These are phyloP conservation scores for Serendipita sp. DNA, from an alignment of 768 basidiomycete species.

Conservation along the genomic window DNA sequence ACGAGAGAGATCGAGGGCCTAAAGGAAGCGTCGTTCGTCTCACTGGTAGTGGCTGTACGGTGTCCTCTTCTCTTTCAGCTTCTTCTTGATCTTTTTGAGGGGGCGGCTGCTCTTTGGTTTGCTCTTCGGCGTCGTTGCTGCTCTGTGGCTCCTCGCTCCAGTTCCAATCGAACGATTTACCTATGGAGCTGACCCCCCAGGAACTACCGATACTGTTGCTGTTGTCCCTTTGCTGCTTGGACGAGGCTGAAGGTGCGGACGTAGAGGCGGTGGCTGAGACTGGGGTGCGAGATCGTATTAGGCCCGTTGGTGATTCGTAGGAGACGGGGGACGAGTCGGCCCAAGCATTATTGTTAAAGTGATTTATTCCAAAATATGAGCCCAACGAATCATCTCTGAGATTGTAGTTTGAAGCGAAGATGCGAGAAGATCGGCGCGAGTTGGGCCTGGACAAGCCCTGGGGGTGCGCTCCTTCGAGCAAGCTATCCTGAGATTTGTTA, in stretches of 20 bases:
- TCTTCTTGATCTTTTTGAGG: constrained; percentile 7
- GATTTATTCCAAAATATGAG: constrained; percentile 3
- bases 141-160: constrained; percentile 23
- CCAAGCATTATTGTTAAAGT: neutral
- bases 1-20: neutral
- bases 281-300: neutral
- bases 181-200: constrained; percentile 75
- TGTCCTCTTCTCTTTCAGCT: constrained; percentile 6
- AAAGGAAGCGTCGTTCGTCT: constrained; percentile 7
- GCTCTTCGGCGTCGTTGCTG: constrained; percentile 6
- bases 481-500: neutral
- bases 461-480: neutral
- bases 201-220: constrained; percentile 28
- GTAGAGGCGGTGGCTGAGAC: neutral
- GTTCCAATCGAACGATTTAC: constrained; percentile 66
- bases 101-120: constrained; percentile 4
- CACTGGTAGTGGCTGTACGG: constrained; percentile 8
- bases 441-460: neutral
- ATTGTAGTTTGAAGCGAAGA: neutral
- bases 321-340: neutral
- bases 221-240: neutral
- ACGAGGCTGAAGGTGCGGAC: neutral
- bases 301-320: neutral
- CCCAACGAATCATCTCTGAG: neutral
- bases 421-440: constrained; percentile 2